Conservation (phyloP, 2,329 filamentous ascomycete species). For the Eutypella sp. region DNA sequence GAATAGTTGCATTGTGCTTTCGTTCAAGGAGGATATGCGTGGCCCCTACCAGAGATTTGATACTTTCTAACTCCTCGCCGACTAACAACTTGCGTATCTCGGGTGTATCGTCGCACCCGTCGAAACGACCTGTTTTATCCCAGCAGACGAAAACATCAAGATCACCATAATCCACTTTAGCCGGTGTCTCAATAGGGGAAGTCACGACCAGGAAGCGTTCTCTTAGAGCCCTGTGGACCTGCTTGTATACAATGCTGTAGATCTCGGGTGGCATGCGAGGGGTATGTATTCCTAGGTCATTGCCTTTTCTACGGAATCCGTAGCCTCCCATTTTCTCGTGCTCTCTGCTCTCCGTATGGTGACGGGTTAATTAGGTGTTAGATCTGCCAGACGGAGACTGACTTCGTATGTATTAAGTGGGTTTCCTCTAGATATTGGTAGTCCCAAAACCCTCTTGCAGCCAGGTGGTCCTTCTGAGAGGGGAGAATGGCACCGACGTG, state of each 20-base stretch:
- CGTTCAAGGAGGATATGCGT: not conserved
- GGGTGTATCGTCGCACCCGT: not conserved
- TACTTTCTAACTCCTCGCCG: not conserved
- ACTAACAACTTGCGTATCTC: not conserved
- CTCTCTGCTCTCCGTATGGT: too few species aligned
- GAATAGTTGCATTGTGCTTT: not conserved
- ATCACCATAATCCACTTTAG: constrained; percentile 2
- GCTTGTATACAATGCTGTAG: not conserved
- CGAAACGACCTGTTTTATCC: not conserved
- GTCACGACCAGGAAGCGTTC: constrained; percentile 2
- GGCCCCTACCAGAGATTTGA: constrained; percentile 1
- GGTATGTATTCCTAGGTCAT: not conserved
- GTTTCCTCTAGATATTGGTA: too few species aligned
- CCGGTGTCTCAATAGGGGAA: constrained; percentile 2
- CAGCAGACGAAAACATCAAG: constrained; percentile 2
- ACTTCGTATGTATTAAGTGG: too few species aligned
- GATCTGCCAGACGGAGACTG: too few species aligned
- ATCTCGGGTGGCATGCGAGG: constrained; percentile 4
- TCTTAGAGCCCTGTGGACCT: not conserved
- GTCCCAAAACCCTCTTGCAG: too few species aligned
- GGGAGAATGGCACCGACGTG: too few species aligned
- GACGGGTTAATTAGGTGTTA: too few species aligned
- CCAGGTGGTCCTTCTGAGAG: too few species aligned
- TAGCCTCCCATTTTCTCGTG: constrained; percentile 1
- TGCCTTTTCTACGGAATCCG: not conserved